These are phyloP conservation scores for Rhodotorula paludigena DNA, from an alignment of 768 basidiomycete genomes.

Conservation along the genomic window DNA sequence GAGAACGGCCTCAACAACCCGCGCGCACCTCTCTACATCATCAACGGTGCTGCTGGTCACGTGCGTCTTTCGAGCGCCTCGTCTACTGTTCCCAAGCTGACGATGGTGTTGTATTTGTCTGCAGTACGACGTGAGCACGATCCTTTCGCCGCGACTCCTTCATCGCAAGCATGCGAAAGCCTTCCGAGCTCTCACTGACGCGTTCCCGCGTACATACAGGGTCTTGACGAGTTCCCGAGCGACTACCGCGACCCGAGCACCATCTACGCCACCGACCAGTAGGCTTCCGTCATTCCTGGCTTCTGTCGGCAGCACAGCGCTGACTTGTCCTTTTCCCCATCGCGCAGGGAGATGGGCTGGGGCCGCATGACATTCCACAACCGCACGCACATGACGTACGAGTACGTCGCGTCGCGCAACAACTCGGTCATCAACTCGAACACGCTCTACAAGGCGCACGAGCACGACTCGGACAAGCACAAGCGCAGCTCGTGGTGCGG, in stretches of 20 bases:
- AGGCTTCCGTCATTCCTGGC: too few relatives aligned
- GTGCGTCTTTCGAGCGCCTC: too few relatives aligned
- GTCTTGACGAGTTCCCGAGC: constrained; percentile 23
- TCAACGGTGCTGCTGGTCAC: constrained; percentile 11
- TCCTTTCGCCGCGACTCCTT: not conserved
- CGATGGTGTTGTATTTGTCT: constrained; percentile 13
- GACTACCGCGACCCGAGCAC: not conserved
- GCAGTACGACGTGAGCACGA: constrained; percentile 20
- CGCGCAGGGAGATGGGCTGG: constrained; percentile 15
- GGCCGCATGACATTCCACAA: constrained; percentile 26
- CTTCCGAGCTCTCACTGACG: not conserved
- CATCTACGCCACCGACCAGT: constrained; percentile 8
- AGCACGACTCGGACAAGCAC: not conserved
- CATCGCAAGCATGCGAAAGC: not conserved
- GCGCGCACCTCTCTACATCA: constrained; percentile 2
- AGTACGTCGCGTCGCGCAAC: constrained; percentile 25
- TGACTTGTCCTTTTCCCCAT: not conserved
- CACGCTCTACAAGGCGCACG: constrained; percentile 33
- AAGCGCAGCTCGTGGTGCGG: not conserved
- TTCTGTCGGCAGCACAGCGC: not conserved
- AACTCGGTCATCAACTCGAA: constrained; percentile 16
- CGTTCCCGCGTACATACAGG: not conserved
- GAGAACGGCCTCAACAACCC: constrained; percentile 26
- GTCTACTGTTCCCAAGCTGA: not conserved
- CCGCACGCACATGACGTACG: constrained; percentile 15